Conservation (phyloP, 2,329 filamentous ascomycete species). For the Camptophora hylomeconis region DNA sequence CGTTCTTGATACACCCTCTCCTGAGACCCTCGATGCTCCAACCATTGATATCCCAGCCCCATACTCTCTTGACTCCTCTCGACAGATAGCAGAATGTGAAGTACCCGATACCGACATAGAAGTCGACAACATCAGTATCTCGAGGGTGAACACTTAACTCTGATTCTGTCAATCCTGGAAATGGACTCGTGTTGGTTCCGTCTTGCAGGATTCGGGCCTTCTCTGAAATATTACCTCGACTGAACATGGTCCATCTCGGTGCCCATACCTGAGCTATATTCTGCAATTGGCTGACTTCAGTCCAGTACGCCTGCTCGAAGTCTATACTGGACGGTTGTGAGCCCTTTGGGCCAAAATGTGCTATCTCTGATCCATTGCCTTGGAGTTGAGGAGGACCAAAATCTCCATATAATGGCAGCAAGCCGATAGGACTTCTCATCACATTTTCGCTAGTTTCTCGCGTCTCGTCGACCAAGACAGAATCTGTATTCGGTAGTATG, state of each 20-base stretch:
- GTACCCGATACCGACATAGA: constrained; percentile 90
- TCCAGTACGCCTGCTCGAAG: constrained; percentile 63
- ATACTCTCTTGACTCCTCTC: constrained; percentile 53
- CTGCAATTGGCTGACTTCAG: constrained; percentile 59
- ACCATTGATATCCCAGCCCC: constrained; percentile 84
- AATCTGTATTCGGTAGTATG: constrained; percentile 36
- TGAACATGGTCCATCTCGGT: constrained; percentile 88
- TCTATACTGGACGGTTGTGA: constrained; percentile 33
- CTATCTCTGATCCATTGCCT: background rate
- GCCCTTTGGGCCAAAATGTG: constrained; percentile 6
- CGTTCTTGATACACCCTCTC: constrained; percentile 58
- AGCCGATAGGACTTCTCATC: constrained; percentile 57
- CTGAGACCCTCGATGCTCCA: constrained; percentile 75
- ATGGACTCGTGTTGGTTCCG: constrained; percentile 2
- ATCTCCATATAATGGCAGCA: constrained; percentile 58
- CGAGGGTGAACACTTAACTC: constrained; percentile 17
- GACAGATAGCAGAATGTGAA: constrained; percentile 75
- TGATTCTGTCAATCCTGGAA: constrained; percentile 12
- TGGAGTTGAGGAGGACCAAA: constrained; percentile 45
- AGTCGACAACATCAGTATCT: constrained; percentile 46
- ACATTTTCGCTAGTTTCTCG: constrained; percentile 43
- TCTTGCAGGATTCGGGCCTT: constrained; percentile 59
- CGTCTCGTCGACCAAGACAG: constrained; percentile 2
- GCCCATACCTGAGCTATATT: constrained; percentile 77
- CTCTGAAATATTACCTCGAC: constrained; percentile 76